Base-by-base conservation (phyloP, 148 eudicot genomes). In the Silene conica region DNA sequence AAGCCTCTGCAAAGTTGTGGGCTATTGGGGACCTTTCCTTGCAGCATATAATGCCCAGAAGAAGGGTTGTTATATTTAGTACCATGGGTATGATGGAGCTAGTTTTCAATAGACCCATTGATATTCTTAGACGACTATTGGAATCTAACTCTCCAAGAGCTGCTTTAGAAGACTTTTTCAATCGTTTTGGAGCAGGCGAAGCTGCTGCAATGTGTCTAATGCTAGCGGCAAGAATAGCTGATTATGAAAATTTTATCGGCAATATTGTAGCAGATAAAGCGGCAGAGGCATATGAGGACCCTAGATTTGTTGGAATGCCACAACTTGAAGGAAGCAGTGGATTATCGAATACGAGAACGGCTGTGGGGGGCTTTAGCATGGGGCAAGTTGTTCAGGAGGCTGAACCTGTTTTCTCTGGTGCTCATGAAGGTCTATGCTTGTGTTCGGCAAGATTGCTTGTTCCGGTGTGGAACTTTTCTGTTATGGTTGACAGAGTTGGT, bases 41-140 rank as follows among this genome's bases (percentile, higher is more conserved):
- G 34, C 99, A 96, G 60, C 97, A 96, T 85, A 85, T 96, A 82
- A 70, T 96, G 69, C 97, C 99, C 38, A 89, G 97, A 85, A 87
- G 97, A 81, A 89, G 88, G 81, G 75, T 86, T 59, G 89, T 96
- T 73, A 80, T 96, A 70, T 96, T 96, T 82, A 92, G 99, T 83
- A 96, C 97, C 52, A 90, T 92, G 99, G 99, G 99, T 67, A 88
- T 96, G 97, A 89, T 96, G 97, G 97, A 89, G 76, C 85, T 96
- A 70, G 92, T 90, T 83, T 92, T 96, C 78, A 92, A 92, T 74
- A 80, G 96, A 82, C 99, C 99, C 31, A 89, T 96, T 74, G 99
- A 96, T 82, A 87, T 96, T 64, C 77, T 96, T 73, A 96, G 96
- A 80, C 83, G 97, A 81, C 79, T 96, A 78, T 78, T 96, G n/a